A percentile compares a stretch with the other conserved stretches of the same genome.
Evolutionary conservation across 306 rosid species (phyloP).

Genomic region (Astragalus membranaceus): DNA sequence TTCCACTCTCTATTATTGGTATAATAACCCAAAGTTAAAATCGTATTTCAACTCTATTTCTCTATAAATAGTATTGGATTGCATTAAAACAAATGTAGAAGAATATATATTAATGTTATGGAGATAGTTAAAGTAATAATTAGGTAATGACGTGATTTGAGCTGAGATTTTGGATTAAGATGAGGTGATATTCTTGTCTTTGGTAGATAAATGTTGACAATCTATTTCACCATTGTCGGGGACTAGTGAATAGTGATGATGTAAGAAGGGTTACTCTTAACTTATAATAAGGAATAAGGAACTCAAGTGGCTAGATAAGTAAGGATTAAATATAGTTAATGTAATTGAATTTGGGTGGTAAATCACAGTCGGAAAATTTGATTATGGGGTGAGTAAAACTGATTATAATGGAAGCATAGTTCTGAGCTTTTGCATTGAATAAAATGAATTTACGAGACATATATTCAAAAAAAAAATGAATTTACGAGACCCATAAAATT

Average conservation of each 20-base stretch:
- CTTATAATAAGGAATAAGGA: too few species aligned
- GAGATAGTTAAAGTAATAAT: not conserved
- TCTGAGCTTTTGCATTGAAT: too few species aligned
- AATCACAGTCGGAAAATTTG: too few species aligned
- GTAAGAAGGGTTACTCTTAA: not conserved
- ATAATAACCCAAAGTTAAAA: not conserved
- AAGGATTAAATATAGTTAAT: too few species aligned
- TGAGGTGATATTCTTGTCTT: not conserved
- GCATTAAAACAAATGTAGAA: not conserved
- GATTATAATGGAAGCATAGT: too few species aligned
- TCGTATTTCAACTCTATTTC: not conserved
- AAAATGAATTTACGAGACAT: too few species aligned
- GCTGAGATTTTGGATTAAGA: not conserved
- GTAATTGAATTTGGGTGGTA: too few species aligned
- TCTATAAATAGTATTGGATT: too few species aligned
- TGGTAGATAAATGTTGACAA: not conserved
- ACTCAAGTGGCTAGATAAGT: too few species aligned
- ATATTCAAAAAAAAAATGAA: too few species aligned
- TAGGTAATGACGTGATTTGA: not conserved
- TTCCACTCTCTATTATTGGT: not conserved
- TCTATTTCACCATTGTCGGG: not conserved
- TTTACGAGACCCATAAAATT: too few species aligned
- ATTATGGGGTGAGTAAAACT: too few species aligned
- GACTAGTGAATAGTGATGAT: not conserved
- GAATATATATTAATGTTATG: not conserved